Evolutionary conservation across 2,329 filamentous ascomycete genomes (phyloP), one percentile per base, ranked within the genome.

Genomic region (Pseudocercospora vitis): DNA sequence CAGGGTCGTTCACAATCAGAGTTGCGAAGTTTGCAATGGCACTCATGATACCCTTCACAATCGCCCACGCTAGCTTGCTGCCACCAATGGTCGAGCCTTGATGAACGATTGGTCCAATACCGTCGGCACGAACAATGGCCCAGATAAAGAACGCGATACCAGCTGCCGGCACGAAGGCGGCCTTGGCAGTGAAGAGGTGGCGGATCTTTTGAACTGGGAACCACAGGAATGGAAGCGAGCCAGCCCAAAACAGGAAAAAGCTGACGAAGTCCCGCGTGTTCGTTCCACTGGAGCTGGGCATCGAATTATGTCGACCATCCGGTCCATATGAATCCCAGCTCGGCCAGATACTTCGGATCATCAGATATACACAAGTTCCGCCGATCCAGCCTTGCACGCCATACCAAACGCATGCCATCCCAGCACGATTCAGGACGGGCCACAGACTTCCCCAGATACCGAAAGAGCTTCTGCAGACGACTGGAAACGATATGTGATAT

Each of bases 111-210:
- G 90, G 89, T 1, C 91, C 91, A 53, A 91, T 80, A 0, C 91
- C 91, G 37, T 90, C 83, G 24, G 91, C 91, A 21, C 87, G 83
- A 29, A 89, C 84, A 21, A 95, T 79, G 2, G 89, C 82, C 91
- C 91, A 96, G 65, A 89, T 86, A 71, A 96, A 88, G 71, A 94
- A 94, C 11, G 88, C 84, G 46, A 96, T 78, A 47, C 88, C 91
- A n/a, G 89, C 90, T 31, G 80, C 79, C 0, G 91, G 91, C 0
- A 94, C 91, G 55, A 95, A 82, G 67, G 84, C 88, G 0, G 91
- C 85, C 74, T 96, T 96, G 67, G 89, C 87, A 0, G 91, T 96
- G 74, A 96, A 96, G n/a, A 96, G 76, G 69, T 96, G 91, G 40
- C 91, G 84, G 65, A 95, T 85, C 73, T 92, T 83, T 72, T 95